phyloP scores from a whole-genome alignment of 176 grass and related monocot genomes.

The Aegilops bicornis region DNA sequence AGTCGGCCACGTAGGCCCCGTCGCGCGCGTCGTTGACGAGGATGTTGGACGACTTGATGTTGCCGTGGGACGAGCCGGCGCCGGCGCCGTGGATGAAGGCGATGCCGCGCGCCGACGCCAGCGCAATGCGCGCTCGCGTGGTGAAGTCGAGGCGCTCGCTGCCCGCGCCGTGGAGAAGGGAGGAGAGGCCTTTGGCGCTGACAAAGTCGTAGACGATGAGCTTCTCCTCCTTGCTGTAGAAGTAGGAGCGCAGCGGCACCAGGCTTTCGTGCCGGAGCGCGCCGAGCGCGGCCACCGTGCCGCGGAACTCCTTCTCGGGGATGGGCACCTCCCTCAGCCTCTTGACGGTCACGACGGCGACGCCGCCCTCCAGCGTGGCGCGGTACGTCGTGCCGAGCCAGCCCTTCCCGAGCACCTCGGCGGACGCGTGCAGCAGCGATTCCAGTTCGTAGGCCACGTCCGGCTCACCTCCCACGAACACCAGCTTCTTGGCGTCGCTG shows the following conservation, averaged over 20 bases:
- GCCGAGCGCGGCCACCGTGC: slow-evolving; percentile 43
- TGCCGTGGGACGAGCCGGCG: slow-evolving; percentile 58
- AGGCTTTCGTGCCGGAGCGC: slow-evolving; percentile 56
- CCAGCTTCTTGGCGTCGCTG: slow-evolving; percentile 52
- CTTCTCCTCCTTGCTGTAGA: slow-evolving; percentile 81
- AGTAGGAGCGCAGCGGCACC: slow-evolving; percentile 66
- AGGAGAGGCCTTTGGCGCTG: slow-evolving; percentile 47
- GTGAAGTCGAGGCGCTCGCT: slow-evolving; percentile 46
- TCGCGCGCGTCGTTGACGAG: slow-evolving; percentile 37
- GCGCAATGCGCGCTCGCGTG: slow-evolving; percentile 52
- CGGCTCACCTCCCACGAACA: slow-evolving; percentile 49
- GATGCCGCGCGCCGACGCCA: slow-evolving; percentile 58
- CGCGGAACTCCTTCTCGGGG: slow-evolving; percentile 62
- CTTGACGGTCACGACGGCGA: slow-evolving; percentile 54
- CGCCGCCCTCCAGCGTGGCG: slow-evolving; percentile 68
- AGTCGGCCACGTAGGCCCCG: slow-evolving; percentile 51
- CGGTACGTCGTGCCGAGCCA: slow-evolving; percentile 83
- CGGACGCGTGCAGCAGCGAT: slow-evolving; percentile 69
- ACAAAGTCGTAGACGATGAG: slow-evolving; percentile 77
- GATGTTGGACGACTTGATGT: slow-evolving; percentile 87
- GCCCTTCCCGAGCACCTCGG: slow-evolving; percentile 82
- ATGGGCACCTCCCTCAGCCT: slow-evolving; percentile 57
- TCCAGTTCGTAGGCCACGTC: slow-evolving; percentile 66
- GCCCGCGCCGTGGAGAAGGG: slow-evolving; percentile 54
- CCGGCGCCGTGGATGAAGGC: slow-evolving; percentile 64